Base-by-base conservation (phyloP, 2,329 filamentous ascomycete genomes). In the Pseudogymnoascus sp. region DNA sequence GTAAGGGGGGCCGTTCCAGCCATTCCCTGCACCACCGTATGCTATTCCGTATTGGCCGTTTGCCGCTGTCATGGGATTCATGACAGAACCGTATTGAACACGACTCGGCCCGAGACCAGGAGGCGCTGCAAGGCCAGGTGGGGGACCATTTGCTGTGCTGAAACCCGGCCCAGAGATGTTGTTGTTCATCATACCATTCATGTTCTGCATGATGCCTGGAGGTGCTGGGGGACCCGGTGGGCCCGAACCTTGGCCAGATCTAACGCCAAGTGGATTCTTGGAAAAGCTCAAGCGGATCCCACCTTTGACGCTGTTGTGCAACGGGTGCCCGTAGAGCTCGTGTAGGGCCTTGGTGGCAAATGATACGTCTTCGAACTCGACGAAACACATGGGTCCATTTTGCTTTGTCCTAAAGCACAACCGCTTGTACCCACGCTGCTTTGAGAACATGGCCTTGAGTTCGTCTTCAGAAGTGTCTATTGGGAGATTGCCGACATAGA, bases 381-480 rank as follows among this genome's bases (percentile, higher is more conserved):
- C 94, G 74, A 97, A 97, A 73, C 94, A 97, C 92, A 97, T 97
- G 1, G 93, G 93, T 0, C 93, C 93, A 69, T 97, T 96, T 67
- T 90, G 85, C 78, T 97, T 97, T 61, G 92, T 95, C 35, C 93
- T 85, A 80, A 97, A 96, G 72, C 92, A 96, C 6, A 99, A 85
- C 29, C 94, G 84, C 77, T 96, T 97, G 78, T 97, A 99, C 3
- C 94, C 94, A 58, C 92, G 87, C 73, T 95, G 90, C 75, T 92
- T 93, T 27, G 88, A 92, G 72, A 99, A 99, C 71, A 97, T 83
- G 21, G 88, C 85, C 76, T 97, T 97, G 62, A 99, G 82, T 74
- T 97, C 94, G 71, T 97, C 93, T 71, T 99, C 94, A 0, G 90
- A 93, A 0, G 92, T 95, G 72, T 96, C 90, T 62, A 92, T 85